Evolutionary conservation across 495 filamentous ascomycete species (phyloP).

Genomic region (Talaromyces thailandensis): DNA sequence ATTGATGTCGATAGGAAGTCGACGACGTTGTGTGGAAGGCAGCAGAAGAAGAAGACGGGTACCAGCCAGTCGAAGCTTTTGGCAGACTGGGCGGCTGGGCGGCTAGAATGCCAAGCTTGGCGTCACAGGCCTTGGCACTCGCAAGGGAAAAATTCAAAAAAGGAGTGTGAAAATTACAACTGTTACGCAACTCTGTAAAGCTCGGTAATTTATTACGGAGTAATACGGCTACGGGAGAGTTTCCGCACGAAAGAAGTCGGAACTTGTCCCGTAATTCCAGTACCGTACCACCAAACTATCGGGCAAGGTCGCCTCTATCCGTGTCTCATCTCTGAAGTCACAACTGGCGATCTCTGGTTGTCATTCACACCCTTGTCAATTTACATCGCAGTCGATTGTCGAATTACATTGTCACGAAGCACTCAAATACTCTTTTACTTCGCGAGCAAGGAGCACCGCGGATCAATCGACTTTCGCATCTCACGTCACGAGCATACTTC

Average conservation of each 20-base stretch:
- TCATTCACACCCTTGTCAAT: neutral
- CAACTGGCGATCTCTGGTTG: neutral
- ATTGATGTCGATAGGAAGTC: neutral
- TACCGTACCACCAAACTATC: neutral
- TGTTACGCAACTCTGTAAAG: neutral
- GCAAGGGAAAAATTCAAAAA: neutral
- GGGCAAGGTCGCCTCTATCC: neutral
- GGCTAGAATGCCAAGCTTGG: neutral
- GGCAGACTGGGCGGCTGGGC: neutral
- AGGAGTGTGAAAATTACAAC: neutral
- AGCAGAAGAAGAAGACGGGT: neutral
- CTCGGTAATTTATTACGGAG: neutral
- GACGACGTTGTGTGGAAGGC: neutral
- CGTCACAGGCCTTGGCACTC: neutral
- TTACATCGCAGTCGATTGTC: neutral
- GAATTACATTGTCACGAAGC: neutral
- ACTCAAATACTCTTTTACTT: neutral
- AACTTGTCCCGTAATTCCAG: neutral
- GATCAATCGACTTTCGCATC: neutral
- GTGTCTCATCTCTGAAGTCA: conserved; percentile 1
- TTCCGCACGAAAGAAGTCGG: neutral
- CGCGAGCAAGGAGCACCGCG: neutral
- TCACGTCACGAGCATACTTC: neutral
- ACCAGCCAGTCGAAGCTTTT: neutral
- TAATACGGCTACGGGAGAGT: neutral